Evolutionary conservation across 305 asterid species (phyloP), one percentile per base, ranked within the genome.

Genomic region (Solanum hybrid): DNA sequence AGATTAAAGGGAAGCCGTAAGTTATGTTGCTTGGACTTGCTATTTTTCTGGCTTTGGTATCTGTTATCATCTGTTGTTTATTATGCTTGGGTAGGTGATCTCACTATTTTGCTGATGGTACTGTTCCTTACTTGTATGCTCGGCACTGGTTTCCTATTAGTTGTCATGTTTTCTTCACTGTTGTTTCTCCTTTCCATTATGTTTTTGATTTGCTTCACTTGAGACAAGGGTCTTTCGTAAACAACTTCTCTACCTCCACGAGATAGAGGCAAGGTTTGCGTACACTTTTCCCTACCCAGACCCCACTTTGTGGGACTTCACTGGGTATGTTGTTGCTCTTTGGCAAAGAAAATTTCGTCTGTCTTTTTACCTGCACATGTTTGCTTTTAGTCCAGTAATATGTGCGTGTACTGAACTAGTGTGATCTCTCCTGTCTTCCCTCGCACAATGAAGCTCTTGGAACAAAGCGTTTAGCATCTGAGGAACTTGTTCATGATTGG

Each of bases 401-500:
- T 82, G 39, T 27, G 12, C 9, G 22, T 51, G 76, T 85, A 77
- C 61, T 76, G 76, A 75, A 77, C 39, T 81, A 14, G 37, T 68
- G 51, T 61, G 83, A 15, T 89, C 61, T 79, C 51, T 22, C 29
- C 37, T 90, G 37, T 87, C 24, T 41, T 73, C 89, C 82, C 87
- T 90, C 89, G 31, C 89, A 39, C 89, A 37, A 77, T 93, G 94
- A 93, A 97, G 98, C 97, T 92, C 96, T 94, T 91, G 99, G 99
- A 91, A 94, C 97, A 89, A 97, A 97, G 89, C 97, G 98, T 88
- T 86, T 94, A 90, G 99, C 98, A 82, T 94, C 98, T 79, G 99
- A 97, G 86, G 99, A 96, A 89, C 95, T 96, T 90, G 90, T 89
- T 91, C 95, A 93, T 90, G 95, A 94, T 93, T 94, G 95, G 96